phyloP scores from a whole-genome alignment of 257 asterid species.

The Fraxinus cuspidata region DNA sequence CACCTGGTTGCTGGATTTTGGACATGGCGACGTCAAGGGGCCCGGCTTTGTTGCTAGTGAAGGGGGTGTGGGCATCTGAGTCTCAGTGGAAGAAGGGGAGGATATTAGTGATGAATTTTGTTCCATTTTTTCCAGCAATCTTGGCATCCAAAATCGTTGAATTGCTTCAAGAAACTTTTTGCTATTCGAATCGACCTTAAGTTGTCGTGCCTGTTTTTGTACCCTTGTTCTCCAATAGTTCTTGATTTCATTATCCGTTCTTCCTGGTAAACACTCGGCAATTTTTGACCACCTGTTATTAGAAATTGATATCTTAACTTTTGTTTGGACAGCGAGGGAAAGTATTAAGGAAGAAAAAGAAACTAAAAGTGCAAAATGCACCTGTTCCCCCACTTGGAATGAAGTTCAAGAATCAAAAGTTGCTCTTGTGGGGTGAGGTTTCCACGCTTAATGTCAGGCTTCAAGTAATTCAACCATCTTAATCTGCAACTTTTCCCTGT shows the following conservation, averaged over 20 bases:
- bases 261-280: constrained; percentile 75
- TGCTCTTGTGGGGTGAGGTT: constrained; percentile 79
- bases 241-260: constrained; percentile 87
- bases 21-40: constrained; percentile 24
- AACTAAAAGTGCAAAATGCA: constrained; percentile 7
- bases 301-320: no score
- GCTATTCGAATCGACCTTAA: constrained; percentile 76
- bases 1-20: constrained; percentile 19
- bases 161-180: constrained; percentile 65
- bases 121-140: constrained; percentile 56
- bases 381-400: constrained; percentile 92
- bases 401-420: constrained; percentile 79
- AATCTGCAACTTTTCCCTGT: constrained; percentile 91
- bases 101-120: constrained; percentile 40
- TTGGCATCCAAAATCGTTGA: constrained; percentile 70
- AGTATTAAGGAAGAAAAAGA: no score
- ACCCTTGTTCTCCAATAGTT: constrained; percentile 93
- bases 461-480: constrained; percentile 84
- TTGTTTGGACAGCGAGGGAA: no score
- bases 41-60: constrained; percentile 27
- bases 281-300: constrained; percentile 78
- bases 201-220: constrained; percentile 82
- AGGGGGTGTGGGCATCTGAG: constrained; percentile 28
- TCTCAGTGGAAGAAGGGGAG: constrained; percentile 38
- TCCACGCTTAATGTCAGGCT: constrained; percentile 84